Evolutionary conservation across 495 filamentous ascomycete species (phyloP).

Genomic region (Lasiosphaeria ovina): DNA sequence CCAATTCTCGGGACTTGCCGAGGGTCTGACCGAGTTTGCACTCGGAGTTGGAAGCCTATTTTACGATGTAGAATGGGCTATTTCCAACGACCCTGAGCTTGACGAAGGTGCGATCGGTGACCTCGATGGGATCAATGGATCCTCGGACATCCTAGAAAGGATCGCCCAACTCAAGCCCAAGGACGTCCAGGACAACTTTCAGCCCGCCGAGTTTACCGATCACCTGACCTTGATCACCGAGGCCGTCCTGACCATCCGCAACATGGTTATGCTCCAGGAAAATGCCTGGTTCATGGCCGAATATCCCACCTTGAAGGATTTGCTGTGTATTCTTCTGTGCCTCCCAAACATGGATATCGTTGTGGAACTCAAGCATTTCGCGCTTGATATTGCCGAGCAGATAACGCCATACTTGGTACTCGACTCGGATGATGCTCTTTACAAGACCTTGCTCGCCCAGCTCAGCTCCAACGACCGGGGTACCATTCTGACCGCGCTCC

Average conservation of each 20-base stretch:
- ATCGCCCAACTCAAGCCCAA: conserved; percentile 54
- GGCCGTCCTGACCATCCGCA: conserved; percentile 82
- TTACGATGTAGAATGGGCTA: conserved; percentile 77
- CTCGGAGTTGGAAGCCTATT: conserved; percentile 71
- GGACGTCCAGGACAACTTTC: conserved; percentile 66
- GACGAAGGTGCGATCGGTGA: conserved; percentile 50
- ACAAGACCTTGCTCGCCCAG: conserved; percentile 68
- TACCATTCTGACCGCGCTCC: conserved; percentile 76
- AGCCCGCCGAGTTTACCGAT: conserved; percentile 69
- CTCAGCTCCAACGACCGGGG: conserved; percentile 77
- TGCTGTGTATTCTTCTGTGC: conserved; percentile 76
- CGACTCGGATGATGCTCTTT: conserved; percentile 69
- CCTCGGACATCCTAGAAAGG: conserved; percentile 67
- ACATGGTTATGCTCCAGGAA: conserved; percentile 86
- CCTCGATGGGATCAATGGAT: conserved; percentile 76
- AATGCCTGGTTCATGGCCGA: conserved; percentile 81
- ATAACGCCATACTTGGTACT: conserved; percentile 76
- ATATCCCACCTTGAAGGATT: conserved; percentile 69
- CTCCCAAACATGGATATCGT: conserved; percentile 71
- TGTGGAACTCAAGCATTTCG: conserved; percentile 86
- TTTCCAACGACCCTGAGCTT: conserved; percentile 62
- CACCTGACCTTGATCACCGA: conserved; percentile 75
- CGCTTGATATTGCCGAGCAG: conserved; percentile 89
- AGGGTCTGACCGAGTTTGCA: conserved; percentile 81
- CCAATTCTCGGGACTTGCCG: conserved; percentile 82